phyloP scores from a whole-genome alignment of 306 rosid genomes.

The Sphenostylis stenocarpa region DNA sequence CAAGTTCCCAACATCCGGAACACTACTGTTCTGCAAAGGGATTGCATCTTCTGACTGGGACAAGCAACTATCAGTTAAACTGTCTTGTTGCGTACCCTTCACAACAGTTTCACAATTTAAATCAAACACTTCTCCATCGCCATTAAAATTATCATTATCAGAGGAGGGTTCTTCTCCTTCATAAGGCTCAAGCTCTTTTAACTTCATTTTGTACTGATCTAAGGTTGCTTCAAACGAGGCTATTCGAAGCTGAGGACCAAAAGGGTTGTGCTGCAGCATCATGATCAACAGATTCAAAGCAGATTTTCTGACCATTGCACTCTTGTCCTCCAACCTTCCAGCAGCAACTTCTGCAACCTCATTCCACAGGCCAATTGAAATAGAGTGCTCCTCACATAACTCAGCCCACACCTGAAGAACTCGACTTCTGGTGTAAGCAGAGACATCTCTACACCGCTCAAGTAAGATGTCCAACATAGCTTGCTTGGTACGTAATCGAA shows the following conservation, averaged over 20 bases:
- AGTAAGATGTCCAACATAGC: slow-evolving; percentile 97
- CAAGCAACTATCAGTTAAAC: slow-evolving; percentile 71
- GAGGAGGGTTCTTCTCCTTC: slow-evolving; percentile 48
- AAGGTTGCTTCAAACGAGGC: slow-evolving; percentile 90
- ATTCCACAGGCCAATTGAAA: slow-evolving; percentile 98
- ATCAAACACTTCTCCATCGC: slow-evolving; percentile 66
- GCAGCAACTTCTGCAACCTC: slow-evolving; percentile 86
- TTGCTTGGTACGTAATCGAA: slow-evolving; percentile 89
- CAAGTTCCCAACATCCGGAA: slow-evolving; percentile 89
- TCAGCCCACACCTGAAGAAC: slow-evolving; percentile 99
- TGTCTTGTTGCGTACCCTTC: slow-evolving; percentile 58
- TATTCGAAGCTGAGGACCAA: slow-evolving; percentile 90
- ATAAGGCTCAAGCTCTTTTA: slow-evolving; percentile 73
- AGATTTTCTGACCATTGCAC: slow-evolving; percentile 90
- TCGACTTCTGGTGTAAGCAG: slow-evolving; percentile 94
- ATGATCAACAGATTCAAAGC: slow-evolving; percentile 79
- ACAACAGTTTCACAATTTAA: slow-evolving; percentile 38
- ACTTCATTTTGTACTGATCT: slow-evolving; percentile 73
- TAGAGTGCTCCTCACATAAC: slow-evolving; percentile 82
- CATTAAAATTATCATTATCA: slow-evolving; percentile 44
- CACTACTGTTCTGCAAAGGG: slow-evolving; percentile 55
- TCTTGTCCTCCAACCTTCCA: slow-evolving; percentile 97
- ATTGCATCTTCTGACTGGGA: slow-evolving; percentile 50
- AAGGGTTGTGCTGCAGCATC: slow-evolving; percentile 98
- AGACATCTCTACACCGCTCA: slow-evolving; percentile 96